phyloP scores from a whole-genome alignment of 352 stramenopile genomes.

The Lagenidium giganteum region DNA sequence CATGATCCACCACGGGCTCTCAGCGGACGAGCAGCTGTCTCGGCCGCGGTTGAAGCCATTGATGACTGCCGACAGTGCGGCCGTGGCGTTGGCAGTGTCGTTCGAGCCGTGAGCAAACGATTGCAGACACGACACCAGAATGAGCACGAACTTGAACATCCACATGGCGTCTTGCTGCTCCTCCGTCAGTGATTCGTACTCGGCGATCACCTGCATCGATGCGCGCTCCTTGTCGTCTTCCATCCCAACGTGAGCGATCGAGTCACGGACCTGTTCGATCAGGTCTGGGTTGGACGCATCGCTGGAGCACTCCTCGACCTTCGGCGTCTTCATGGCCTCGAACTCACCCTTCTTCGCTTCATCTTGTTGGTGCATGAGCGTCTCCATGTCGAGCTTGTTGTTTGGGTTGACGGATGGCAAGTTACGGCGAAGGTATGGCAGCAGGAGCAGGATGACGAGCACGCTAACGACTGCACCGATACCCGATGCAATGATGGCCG shows the following conservation, averaged over 20 bases:
- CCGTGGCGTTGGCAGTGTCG: conserved; percentile 78
- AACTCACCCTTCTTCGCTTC: no score
- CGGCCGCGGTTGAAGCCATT: conserved; percentile 50
- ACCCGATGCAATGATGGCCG: conserved; percentile 1
- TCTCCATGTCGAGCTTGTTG: conserved; percentile 14
- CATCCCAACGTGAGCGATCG: conserved; percentile 2
- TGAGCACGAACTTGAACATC: conserved; percentile 55
- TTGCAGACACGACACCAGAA: conserved; percentile 65
- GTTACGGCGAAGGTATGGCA: conserved; percentile 17
- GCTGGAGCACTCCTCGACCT: conserved; percentile 1
- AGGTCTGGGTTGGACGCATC: neutral
- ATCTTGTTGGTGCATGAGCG: conserved; percentile 14
- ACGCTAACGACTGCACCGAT: neutral
- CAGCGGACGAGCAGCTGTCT: conserved; percentile 8
- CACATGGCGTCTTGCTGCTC: conserved; percentile 36
- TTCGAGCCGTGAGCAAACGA: conserved; percentile 80
- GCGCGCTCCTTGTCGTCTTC: conserved; percentile 4
- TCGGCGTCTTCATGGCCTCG: conserved; percentile 1
- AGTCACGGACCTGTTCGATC: neutral
- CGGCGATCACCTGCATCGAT: conserved; percentile 11
- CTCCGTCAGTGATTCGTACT: conserved; percentile 20
- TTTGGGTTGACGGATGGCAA: conserved; percentile 13
- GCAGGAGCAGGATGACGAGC: conserved; percentile 16
- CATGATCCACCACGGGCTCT: conserved; percentile 59
- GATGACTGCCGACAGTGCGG: conserved; percentile 47